Conservation (phyloP, 2,329 filamentous ascomycete species). For the Colletotrichum limetticola region DNA sequence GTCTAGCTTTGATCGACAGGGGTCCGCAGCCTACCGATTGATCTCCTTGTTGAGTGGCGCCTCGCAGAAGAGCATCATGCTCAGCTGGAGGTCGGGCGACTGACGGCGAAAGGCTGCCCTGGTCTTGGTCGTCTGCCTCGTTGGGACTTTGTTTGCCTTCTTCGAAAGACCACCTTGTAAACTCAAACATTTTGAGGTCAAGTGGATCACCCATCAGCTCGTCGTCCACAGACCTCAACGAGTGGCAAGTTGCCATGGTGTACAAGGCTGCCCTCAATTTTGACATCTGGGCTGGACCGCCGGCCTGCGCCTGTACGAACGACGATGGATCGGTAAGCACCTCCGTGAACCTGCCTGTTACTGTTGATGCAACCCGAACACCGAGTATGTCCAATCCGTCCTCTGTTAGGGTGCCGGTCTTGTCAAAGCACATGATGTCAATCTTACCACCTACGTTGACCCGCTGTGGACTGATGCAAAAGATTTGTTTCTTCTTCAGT, state of each 20-base stretch:
- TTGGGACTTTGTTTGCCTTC: constrained; percentile 80
- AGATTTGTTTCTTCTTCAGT: constrained; percentile 89
- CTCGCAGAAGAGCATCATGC: constrained; percentile 38
- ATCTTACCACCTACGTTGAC: constrained; percentile 97
- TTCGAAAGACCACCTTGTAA: constrained; percentile 91
- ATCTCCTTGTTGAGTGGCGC: constrained; percentile 38
- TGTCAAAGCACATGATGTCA: constrained; percentile 97
- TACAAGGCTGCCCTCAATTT: constrained; percentile 75
- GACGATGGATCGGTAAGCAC: constrained; percentile 74
- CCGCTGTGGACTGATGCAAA: constrained; percentile 96
- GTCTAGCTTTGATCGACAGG: not conserved
- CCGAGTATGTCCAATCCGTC: constrained; percentile 95
- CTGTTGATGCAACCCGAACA: constrained; percentile 78
- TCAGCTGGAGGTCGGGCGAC: constrained; percentile 81
- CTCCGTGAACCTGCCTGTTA: constrained; percentile 75
- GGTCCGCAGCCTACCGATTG: constrained; percentile 40
- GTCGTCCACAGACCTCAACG: constrained; percentile 84
- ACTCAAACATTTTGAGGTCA: constrained; percentile 98
- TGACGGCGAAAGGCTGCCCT: constrained; percentile 82
- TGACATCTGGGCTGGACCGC: constrained; percentile 9
- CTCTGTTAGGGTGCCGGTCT: constrained; percentile 97
- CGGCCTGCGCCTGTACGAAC: constrained; percentile 55
- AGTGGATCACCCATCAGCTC: constrained; percentile 94
- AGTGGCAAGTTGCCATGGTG: constrained; percentile 98
- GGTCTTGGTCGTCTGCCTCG: constrained; percentile 78